Evolutionary conservation across 225 moss, liverwort and hornwort species (phyloP).

Genomic region (Marchantia polymorpha): DNA sequence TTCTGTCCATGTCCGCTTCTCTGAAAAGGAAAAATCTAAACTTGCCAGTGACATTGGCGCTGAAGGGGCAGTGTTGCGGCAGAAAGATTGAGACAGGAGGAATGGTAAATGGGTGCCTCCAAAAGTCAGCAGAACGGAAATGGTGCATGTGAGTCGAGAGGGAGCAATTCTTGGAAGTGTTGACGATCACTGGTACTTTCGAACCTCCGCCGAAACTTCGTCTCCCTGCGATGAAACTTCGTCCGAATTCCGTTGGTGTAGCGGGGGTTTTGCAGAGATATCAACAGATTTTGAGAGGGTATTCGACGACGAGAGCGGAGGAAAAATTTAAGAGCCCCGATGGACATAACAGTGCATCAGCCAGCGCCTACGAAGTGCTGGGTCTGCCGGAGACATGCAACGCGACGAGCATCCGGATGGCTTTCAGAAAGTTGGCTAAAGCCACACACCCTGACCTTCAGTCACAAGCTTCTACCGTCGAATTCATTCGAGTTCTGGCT

Average conservation of each 20-base stretch:
- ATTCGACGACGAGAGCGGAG: background rate
- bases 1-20: background rate
- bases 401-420: slow-evolving; percentile 49
- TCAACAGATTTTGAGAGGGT: slow-evolving; percentile 18
- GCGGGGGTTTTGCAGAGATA: slow-evolving; percentile 7
- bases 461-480: slow-evolving; percentile 46
- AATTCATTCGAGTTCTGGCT: slow-evolving; percentile 83
- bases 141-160: too few species aligned
- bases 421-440: slow-evolving; percentile 84
- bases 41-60: background rate
- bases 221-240: slow-evolving; percentile 25
- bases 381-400: slow-evolving; percentile 58
- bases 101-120: too few species aligned
- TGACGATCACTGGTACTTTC: background rate
- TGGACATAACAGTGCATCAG: background rate
- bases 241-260: slow-evolving; percentile 15
- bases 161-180: background rate
- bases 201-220: background rate
- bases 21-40: background rate
- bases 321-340: background rate
- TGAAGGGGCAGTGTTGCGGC: background rate
- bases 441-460: slow-evolving; percentile 93
- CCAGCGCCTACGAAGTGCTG: slow-evolving; percentile 79
- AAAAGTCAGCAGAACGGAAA: too few species aligned
- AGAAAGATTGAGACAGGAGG: too few species aligned